Conservation (phyloP, 1,284 basidiomycete species). For the Cryptococcus amylolentus region DNA sequence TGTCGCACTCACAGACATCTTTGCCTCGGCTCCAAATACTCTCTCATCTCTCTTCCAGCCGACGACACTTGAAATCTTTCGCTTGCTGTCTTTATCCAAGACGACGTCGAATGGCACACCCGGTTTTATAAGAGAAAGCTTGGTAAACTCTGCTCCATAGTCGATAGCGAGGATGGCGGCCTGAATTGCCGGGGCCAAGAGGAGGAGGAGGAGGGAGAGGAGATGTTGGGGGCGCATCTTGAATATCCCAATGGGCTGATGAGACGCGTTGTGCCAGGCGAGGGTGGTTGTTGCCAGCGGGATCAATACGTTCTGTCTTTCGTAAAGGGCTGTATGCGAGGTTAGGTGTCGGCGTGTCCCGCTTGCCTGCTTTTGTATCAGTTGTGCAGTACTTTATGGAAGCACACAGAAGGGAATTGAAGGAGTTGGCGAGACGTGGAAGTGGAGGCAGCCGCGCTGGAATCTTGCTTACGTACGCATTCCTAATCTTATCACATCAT, state of each 20-base stretch:
- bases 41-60: conserved; percentile 84
- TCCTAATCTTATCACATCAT: conserved; percentile 1
- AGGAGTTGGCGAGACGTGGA: background rate
- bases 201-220: conserved; percentile 30
- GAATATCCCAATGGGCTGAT: background rate
- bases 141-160: conserved; percentile 94
- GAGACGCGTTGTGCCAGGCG: background rate
- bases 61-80: conserved; percentile 87
- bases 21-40: conserved; percentile 82
- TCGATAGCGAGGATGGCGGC: conserved; percentile 78
- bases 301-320: no score
- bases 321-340: no score
- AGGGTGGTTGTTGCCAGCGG: background rate
- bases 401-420: no score
- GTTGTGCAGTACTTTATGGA: no score
- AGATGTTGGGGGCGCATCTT: conserved; percentile 22
- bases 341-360: no score
- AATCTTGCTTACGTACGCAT: background rate
- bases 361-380: no score
- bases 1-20: conserved; percentile 66
- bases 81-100: conserved; percentile 91
- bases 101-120: conserved; percentile 95
- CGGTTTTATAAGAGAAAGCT: conserved; percentile 93
- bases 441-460: background rate
- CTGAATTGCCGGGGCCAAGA: conserved; percentile 37